Base-by-base conservation (phyloP, 2,329 filamentous ascomycete genomes). In the Sarocladium strictum region DNA sequence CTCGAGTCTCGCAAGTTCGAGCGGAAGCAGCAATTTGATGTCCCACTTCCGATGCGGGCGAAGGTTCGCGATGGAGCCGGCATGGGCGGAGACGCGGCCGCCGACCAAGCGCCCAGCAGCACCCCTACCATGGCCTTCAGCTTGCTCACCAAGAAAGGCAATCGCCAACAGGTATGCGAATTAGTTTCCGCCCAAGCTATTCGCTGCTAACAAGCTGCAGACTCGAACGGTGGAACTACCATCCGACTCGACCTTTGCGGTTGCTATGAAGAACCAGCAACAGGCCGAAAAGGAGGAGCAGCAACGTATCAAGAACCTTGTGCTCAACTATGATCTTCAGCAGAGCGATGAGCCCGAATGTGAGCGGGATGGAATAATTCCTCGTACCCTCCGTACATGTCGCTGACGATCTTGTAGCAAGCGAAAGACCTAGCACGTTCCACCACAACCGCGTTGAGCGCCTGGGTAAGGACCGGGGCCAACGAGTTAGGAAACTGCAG, bases 261-360 rank as follows among this genome's bases (percentile, higher is more conserved):
- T 97, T 60, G 94, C 94, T 41, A 94, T 99, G 91, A 94, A 90
- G 68, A 91, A 83, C 57, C 92, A 97, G 73, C 92, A 97, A 67
- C 89, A 95, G 71, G 93, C 91, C 2, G 93, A 97, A 68, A 87
- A 88, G 53, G 94, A 96, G 67, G 95, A 99, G 69, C 93, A 99
- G 69, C 91, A 97, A 69, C 89, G 94, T 58, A 99, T 99, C 82
- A 99, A 99, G 76, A 96, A 90, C 65, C 79, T 99, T 45, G 94
- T 99, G 54, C 77, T 99, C 62, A 97, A 97, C 71, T 96, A 97
- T 67, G 94, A 99, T 72, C 83, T 96, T 66, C 85, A 90, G 53
- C 91, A 95, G 64, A 86, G 77, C 62, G 89, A 95, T 66, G 86
- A 91, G 60, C 73, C 78, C 64, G 89, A 94, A 76, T 86, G 90